Evolutionary conservation across 257 asterid genomes (phyloP), one percentile per base, ranked within the genome.

Genomic region (Penstemon newberryi): DNA sequence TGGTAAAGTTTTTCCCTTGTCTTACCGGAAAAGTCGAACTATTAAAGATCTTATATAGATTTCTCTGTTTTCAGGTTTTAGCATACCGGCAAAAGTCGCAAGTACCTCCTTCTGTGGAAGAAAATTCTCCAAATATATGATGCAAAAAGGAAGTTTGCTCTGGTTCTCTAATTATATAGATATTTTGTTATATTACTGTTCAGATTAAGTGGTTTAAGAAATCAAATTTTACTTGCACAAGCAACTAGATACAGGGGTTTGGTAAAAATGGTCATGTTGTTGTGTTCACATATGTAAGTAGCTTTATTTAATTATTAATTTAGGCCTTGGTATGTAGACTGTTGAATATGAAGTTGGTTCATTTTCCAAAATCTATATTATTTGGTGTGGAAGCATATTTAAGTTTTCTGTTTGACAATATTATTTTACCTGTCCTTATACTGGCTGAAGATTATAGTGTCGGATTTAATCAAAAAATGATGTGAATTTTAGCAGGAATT

Each of bases 51-150:
- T 25, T 25, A 25, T 25, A 25, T 25, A 25, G 44, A 57, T 25
- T 37, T 54, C 45, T 56, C 63, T 66, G 42, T 25, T 25, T 75
- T 70, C 82, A 91, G 97, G 87, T 86, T 77, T 71, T 91, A 70
- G 91, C 92, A 71, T 91, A 86, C 75, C 83, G 85, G 65, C 73
- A 77, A 65, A 91, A 80, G 83, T 69, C 69, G 19, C 73, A 69
- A 63, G 70, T 25, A 25, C 33, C 33, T 25, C 33, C 33, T 25
- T 25, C 42, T 47, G 47, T 51, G 77, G 77, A 70, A 71, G 65
- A 49, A 36, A 60, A 58, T 25, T 64, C 51, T 43, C 73, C 65
- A 5, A 52, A 69, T 42, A 67, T 59, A 63, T 55, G 78, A 75
- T 25, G 69, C 41, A 66, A 40, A 63, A 41, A 58, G 56, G 70